Conservation (phyloP, 2,329 filamentous ascomycete species). For the Calonectria pauciramosa region DNA sequence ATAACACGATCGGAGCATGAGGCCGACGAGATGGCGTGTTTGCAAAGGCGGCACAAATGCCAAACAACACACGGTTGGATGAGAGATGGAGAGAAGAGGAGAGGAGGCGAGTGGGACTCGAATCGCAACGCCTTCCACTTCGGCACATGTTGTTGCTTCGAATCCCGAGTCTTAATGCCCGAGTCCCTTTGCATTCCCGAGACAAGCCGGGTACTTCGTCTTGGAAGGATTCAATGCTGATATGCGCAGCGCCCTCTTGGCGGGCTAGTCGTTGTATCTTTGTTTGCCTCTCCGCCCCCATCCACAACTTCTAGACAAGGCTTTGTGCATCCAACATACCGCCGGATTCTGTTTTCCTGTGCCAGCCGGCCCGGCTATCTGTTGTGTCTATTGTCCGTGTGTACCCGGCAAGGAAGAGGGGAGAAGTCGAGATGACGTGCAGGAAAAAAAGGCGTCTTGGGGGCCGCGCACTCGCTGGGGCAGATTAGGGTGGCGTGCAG, state of each 20-base stretch:
- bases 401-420: background rate
- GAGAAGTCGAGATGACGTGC: background rate
- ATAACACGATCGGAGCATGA: background rate
- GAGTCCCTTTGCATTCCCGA: background rate
- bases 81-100: too few species aligned
- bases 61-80: background rate
- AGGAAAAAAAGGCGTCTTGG: background rate
- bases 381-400: background rate
- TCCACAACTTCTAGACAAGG: background rate
- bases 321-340: background rate
- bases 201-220: background rate
- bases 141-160: background rate
- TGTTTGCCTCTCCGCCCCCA: background rate
- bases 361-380: background rate
- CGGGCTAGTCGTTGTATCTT: background rate
- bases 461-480: background rate
- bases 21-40: background rate
- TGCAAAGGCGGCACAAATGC: background rate
- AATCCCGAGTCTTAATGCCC: background rate
- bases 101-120: background rate
- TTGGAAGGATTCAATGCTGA: background rate
- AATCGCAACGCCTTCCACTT: conserved; percentile 1
- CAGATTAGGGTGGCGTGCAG: background rate
- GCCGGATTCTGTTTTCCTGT: background rate
- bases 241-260: background rate